Percentiles rank a stretch among this genome's conserved stretches.
Evolutionary conservation across 2,329 filamentous ascomycete genomes (phyloP).

Genomic region (Endoconidiophora polonica): DNA sequence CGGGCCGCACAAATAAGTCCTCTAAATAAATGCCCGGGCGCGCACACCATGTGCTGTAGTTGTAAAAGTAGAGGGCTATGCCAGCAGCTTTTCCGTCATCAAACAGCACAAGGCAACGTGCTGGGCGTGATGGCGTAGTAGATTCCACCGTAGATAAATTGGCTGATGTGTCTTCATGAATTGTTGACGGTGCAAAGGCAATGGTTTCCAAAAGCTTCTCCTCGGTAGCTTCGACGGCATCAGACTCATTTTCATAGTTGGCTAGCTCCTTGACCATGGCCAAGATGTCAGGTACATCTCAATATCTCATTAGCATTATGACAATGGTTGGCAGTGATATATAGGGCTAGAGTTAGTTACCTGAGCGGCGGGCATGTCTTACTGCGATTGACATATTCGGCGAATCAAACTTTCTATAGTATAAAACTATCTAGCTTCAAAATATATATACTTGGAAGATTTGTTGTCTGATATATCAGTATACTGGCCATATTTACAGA

Average conservation of each 20-base stretch:
- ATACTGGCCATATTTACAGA: background rate
- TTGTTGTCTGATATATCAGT: background rate
- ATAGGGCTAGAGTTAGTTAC: background rate
- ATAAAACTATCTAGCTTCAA: background rate
- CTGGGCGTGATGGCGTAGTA: slow-evolving; percentile 41
- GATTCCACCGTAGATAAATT: slow-evolving; percentile 31
- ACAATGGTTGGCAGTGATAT: too few species aligned
- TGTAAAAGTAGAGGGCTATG: slow-evolving; percentile 88
- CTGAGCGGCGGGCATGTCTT: slow-evolving; percentile 1
- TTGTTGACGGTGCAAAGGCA: slow-evolving; percentile 49
- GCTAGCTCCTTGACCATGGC: slow-evolving; percentile 71
- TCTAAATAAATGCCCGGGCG: slow-evolving; percentile 81
- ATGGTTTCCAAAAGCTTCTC: slow-evolving; percentile 57
- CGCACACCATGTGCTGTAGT: slow-evolving; percentile 88
- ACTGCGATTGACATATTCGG: background rate
- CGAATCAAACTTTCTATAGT: too few species aligned
- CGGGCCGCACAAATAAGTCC: slow-evolving; percentile 67
- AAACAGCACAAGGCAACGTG: slow-evolving; percentile 57
- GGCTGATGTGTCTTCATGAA: slow-evolving; percentile 24
- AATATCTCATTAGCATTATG: background rate
- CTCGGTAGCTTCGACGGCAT: slow-evolving; percentile 63
- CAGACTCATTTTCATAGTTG: slow-evolving; percentile 65
- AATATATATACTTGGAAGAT: background rate
- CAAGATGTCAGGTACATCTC: slow-evolving; percentile 72
- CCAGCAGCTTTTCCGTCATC: slow-evolving; percentile 38